These are phyloP conservation scores for Salvia hispanica DNA, from an alignment of 257 asterid genomes.

Conservation along the genomic window DNA sequence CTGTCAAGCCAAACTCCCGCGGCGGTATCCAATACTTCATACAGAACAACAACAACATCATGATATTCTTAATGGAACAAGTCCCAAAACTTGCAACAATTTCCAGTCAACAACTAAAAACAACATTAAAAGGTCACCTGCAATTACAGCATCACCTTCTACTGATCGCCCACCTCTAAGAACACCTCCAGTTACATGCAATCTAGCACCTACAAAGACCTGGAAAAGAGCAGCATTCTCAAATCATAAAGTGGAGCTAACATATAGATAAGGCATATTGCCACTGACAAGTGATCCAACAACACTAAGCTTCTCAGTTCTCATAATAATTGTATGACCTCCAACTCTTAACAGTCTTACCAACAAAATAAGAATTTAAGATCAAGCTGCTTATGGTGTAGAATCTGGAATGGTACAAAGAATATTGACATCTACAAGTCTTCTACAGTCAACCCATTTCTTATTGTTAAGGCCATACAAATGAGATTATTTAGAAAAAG, in stretches of 20 bases:
- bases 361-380: not conserved
- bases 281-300: constrained; percentile 19
- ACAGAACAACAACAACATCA: constrained; percentile 34
- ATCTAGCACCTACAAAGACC: constrained; percentile 98
- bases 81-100: constrained; percentile 21
- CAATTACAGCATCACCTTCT: constrained; percentile 86
- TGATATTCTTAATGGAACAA: constrained; percentile 18
- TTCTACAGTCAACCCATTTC: constrained; percentile 8
- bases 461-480: constrained; percentile 13
- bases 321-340: not conserved
- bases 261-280: constrained; percentile 7
- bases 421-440: not conserved
- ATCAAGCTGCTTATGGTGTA: not conserved
- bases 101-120: constrained; percentile 31
- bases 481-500: not conserved
- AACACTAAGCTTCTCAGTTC: constrained; percentile 8
- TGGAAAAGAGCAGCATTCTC: constrained; percentile 38
- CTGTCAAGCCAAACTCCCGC: constrained; percentile 99
- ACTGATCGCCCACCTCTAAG: constrained; percentile 97
- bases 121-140: constrained; percentile 54
- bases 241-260: constrained; percentile 5
- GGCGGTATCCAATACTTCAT: constrained; percentile 92
- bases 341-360: constrained; percentile 1
- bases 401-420: constrained; percentile 7
- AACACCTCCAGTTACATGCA: constrained; percentile 98